phyloP scores from a whole-genome alignment of 2,329 filamentous ascomycete species.

The Penicillium verrucosum region DNA sequence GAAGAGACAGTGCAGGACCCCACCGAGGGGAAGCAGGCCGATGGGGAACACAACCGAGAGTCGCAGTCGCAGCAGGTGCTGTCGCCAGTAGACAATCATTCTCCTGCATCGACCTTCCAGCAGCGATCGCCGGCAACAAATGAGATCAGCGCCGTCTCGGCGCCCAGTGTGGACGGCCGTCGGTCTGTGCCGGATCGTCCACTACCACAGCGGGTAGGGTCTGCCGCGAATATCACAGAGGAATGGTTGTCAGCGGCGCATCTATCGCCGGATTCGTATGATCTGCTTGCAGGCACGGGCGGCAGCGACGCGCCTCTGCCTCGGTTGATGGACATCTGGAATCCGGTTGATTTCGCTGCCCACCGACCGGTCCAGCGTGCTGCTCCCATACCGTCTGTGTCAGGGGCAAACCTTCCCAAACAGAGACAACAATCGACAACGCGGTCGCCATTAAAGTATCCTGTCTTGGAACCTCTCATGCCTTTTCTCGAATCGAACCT shows the following conservation, averaged over 20 bases:
- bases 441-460: slow-evolving; percentile 62
- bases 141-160: slow-evolving; percentile 26
- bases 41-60: slow-evolving; percentile 11
- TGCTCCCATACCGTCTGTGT: slow-evolving; percentile 37
- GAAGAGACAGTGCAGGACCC: slow-evolving; percentile 2
- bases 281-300: slow-evolving; percentile 26
- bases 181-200: slow-evolving; percentile 23
- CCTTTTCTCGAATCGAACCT: slow-evolving; percentile 77
- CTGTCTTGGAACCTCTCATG: slow-evolving; percentile 76
- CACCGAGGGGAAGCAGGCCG: slow-evolving; percentile 2
- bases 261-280: slow-evolving; percentile 34
- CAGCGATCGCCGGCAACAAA: slow-evolving; percentile 31
- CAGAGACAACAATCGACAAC: slow-evolving; percentile 50
- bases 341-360: slow-evolving; percentile 27
- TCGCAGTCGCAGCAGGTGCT: slow-evolving; percentile 8
- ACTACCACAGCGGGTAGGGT: slow-evolving; percentile 17
- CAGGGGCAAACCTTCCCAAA: slow-evolving; percentile 55
- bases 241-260: slow-evolving; percentile 35
- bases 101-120: slow-evolving; percentile 24
- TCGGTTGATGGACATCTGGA: slow-evolving; percentile 33
- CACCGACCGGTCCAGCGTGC: slow-evolving; percentile 33
- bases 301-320: slow-evolving; percentile 29
- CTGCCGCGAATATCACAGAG: slow-evolving; percentile 29
- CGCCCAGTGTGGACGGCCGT: slow-evolving; percentile 30
- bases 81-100: slow-evolving; percentile 22